These are phyloP conservation scores for Cicer pinnatifidum DNA, from an alignment of 306 rosid genomes.

Conservation along the genomic window DNA sequence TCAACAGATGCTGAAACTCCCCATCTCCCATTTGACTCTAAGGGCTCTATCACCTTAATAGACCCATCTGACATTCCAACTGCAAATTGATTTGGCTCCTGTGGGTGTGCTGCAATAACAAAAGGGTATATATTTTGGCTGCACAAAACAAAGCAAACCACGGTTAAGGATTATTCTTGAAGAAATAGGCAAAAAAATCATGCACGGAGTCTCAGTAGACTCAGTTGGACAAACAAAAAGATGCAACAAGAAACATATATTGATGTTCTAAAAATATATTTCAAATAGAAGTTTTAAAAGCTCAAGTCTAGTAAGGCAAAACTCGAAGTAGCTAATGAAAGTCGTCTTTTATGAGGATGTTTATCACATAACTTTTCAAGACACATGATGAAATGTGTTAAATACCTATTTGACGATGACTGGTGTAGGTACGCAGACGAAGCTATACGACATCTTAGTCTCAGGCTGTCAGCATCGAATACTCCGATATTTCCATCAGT, in stretches of 20 bases:
- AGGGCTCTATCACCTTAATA: slow-evolving; percentile 48
- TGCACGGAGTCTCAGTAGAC: background rate
- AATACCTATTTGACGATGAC: slow-evolving; percentile 57
- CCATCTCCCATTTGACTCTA: slow-evolving; percentile 40
- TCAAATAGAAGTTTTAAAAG: background rate
- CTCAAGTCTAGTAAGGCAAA: slow-evolving; percentile 11
- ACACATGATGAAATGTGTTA: slow-evolving; percentile 1
- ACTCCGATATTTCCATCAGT: slow-evolving; percentile 81
- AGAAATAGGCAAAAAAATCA: background rate
- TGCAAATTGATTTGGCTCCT: slow-evolving; percentile 68
- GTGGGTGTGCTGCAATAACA: slow-evolving; percentile 69
- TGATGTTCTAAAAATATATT: background rate
- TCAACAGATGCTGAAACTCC: slow-evolving; percentile 41
- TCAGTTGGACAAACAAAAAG: background rate
- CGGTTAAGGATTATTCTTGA: slow-evolving; percentile 20
- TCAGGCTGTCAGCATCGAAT: slow-evolving; percentile 70
- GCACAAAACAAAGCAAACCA: slow-evolving; percentile 45
- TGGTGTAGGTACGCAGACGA: slow-evolving; percentile 65
- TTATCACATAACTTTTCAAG: background rate
- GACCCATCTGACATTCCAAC: slow-evolving; percentile 74
- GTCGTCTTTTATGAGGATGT: slow-evolving; percentile 8
- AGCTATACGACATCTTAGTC: slow-evolving; percentile 70
- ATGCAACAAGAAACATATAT: slow-evolving; percentile 5
- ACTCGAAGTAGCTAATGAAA: background rate
- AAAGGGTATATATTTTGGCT: slow-evolving; percentile 63